Base-by-base conservation (phyloP, 2,329 filamentous ascomycete species). In the Aspergillus clavatus region DNA sequence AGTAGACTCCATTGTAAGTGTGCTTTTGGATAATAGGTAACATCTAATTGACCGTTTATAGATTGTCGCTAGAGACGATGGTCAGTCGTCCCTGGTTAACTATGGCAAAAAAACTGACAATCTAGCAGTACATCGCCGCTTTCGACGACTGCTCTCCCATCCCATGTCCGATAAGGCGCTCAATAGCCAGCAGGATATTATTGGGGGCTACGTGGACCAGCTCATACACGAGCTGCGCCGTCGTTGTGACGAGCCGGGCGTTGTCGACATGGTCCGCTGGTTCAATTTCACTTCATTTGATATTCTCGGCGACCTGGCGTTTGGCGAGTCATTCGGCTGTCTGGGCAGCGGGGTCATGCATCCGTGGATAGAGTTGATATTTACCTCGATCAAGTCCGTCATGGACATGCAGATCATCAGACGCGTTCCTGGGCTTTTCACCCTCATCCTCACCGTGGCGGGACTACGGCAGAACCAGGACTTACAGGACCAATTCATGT, bases 161-260 rank as follows among this genome's bases (percentile, higher is more conserved):
- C 67, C 69, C 2, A 73, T 75, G 48, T 67, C 62, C 19, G 70
- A 72, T 33, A 67, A 66, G 40, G 70, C 69, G 1, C 50, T 75
- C 16, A 57, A 59, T 3, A 57, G 65, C 14, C 72, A 75, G 47
- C 68, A 72, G 47, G 43, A 53, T 3, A 51, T 72, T 0, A 52
- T 74, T 7, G 62, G 66, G 33, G 47, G 51, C 6, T 70, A 72
- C 42, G 67, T 68, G 16, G 63, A 72, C 33, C 39, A 43, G 31
- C 40, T 46, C 18, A 38, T 46, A 26, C 16, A 41, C 5, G 23
- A 39, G 4, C n/a, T 46, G 0, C 31, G 26, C 14, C 33, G 22
- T 27, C 26, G 26, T 27, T 27, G 26, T 27, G 26, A 27, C 26
- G 26, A 27, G 26, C 26, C 26, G 3, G 26, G 26, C 8, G 26